Conservation (phyloP, 2,329 filamentous ascomycete genomes). For the Claviceps spartinae region DNA sequence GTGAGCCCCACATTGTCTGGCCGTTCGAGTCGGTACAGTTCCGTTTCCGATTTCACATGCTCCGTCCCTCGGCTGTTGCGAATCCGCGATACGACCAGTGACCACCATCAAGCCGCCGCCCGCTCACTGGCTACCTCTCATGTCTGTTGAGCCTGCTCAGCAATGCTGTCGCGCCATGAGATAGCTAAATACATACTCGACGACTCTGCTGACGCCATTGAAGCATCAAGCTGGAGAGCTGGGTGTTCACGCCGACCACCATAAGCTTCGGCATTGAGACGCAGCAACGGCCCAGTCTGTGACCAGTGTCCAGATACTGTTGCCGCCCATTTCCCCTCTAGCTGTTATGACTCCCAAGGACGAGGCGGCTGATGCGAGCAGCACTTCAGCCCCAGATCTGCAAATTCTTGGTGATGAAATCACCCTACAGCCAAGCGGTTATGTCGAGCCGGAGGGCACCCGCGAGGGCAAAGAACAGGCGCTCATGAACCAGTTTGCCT, state of each 20-base stretch:
- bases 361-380: conserved; percentile 16
- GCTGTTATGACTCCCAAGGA: conserved; percentile 18
- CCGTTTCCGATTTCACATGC: conserved; percentile 2
- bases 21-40: background rate
- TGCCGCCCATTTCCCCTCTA: background rate
- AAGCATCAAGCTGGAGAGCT: background rate
- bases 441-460: conserved; percentile 37
- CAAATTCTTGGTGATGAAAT: conserved; percentile 64
- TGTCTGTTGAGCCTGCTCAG: background rate
- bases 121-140: background rate
- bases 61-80: conserved; percentile 3
- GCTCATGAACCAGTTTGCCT: conserved; percentile 70
- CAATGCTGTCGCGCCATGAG: conserved; percentile 1
- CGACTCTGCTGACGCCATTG: background rate
- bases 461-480: conserved; percentile 49
- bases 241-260: background rate
- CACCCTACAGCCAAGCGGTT: conserved; percentile 61
- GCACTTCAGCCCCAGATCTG: conserved; percentile 53
- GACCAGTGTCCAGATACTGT: background rate
- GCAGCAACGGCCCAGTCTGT: background rate
- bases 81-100: background rate
- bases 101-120: background rate
- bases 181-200: background rate
- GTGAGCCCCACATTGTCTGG: background rate
- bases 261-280: background rate